Conservation (phyloP, 2,329 filamentous ascomycete species). For the Diaporthe vaccinii region DNA sequence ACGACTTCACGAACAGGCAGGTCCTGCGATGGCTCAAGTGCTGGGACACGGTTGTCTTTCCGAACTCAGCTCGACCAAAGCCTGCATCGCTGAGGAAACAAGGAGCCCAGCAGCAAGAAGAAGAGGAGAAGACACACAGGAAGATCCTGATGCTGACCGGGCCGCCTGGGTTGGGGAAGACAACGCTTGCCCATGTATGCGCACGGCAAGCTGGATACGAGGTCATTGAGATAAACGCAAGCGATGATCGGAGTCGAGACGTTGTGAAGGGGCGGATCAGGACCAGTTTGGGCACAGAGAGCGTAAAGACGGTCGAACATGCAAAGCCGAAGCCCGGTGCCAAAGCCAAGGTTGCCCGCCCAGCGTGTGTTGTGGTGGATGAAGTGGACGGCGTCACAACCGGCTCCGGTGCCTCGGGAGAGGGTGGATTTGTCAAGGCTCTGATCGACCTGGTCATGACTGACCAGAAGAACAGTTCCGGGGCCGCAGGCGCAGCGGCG, state of each 20-base stretch:
- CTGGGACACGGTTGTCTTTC: constrained; percentile 95
- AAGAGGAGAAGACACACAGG: constrained; percentile 82
- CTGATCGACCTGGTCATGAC: constrained; percentile 89
- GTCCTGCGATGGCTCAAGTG: constrained; percentile 94
- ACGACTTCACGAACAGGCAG: constrained; percentile 91
- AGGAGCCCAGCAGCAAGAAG: constrained; percentile 59
- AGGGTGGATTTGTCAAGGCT: constrained; percentile 95
- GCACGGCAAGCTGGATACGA: constrained; percentile 96
- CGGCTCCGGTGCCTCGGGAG: constrained; percentile 81
- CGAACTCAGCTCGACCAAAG: constrained; percentile 75
- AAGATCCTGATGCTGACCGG: constrained; percentile 94
- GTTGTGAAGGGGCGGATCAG: constrained; percentile 93
- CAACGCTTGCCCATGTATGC: constrained; percentile 95
- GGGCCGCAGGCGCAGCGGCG: constrained; percentile 49
- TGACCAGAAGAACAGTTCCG: constrained; percentile 81
- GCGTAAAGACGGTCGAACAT: constrained; percentile 82
- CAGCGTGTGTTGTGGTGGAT: constrained; percentile 94
- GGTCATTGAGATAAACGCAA: constrained; percentile 97
- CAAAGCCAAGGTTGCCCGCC: constrained; percentile 80
- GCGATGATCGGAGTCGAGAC: constrained; percentile 89
- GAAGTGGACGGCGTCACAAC: constrained; percentile 95
- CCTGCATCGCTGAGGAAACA: constrained; percentile 58
- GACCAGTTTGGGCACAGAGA: constrained; percentile 94
- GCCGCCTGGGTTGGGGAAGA: constrained; percentile 94
- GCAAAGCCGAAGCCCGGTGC: constrained; percentile 55